Evolutionary conservation across 2,329 filamentous ascomycete genomes (phyloP).

Genomic region (Fusarium armeniacum): DNA sequence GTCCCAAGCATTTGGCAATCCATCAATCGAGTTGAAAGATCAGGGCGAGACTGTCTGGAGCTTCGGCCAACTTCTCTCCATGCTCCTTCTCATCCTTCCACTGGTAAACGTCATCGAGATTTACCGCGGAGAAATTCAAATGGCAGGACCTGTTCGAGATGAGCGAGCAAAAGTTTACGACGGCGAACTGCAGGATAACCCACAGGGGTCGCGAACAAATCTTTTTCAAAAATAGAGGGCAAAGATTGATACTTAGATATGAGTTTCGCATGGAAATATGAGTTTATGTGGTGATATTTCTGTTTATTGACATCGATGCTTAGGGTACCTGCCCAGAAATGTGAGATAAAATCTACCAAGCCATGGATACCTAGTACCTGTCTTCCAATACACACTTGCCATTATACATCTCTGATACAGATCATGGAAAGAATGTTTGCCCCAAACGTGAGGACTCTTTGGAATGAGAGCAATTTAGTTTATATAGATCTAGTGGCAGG

Average conservation of each 20-base stretch:
- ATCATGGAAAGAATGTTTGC: neutral
- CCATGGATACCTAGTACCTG: neutral
- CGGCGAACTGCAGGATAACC: conserved; percentile 57
- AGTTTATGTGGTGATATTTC: neutral
- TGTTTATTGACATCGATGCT: neutral
- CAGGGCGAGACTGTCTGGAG: conserved; percentile 46
- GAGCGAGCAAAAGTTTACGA: conserved; percentile 56
- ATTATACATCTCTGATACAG: neutral
- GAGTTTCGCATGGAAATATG: neutral
- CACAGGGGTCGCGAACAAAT: conserved; percentile 55
- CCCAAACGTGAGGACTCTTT: neutral
- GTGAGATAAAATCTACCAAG: neutral
- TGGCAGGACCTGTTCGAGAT: conserved; percentile 60
- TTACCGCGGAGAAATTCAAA: conserved; percentile 43
- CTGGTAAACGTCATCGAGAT: conserved; percentile 39
- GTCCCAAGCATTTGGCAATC: conserved; percentile 68
- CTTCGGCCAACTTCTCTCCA: conserved; percentile 46
- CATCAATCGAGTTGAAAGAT: conserved; percentile 47
- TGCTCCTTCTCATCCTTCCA: conserved; percentile 45
- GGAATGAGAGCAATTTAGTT: neutral
- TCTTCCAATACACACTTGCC: neutral
- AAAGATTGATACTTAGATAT: neutral
- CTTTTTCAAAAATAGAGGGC: conserved; percentile 52
- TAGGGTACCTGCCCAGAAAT: neutral
- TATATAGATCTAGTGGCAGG: neutral